phyloP scores from a whole-genome alignment of 768 basidiomycete species.

The Udeniomyces megalosporus region DNA sequence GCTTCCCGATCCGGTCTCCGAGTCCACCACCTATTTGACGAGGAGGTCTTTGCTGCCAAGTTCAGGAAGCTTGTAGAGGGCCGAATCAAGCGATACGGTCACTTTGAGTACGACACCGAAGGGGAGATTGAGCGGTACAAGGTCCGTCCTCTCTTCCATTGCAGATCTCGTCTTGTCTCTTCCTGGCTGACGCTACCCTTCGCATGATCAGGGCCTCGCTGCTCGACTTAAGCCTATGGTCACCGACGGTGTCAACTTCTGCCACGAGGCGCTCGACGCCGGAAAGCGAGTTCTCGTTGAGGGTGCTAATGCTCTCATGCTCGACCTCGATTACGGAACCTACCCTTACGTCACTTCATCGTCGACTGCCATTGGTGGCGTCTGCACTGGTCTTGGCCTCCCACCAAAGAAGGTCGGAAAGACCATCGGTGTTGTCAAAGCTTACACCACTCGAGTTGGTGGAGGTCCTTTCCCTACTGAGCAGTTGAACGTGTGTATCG shows the following conservation, averaged over 20 bases:
- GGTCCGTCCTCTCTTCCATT: constrained; percentile 33
- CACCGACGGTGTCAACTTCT: constrained; percentile 66
- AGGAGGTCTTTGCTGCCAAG: constrained; percentile 62
- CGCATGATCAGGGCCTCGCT: constrained; percentile 72
- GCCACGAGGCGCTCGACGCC: constrained; percentile 59
- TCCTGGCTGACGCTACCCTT: neutral
- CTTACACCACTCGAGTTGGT: constrained; percentile 97
- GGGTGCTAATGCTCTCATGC: constrained; percentile 96
- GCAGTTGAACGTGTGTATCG: constrained; percentile 59
- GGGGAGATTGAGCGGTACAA: constrained; percentile 87
- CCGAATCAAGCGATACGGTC: constrained; percentile 90
- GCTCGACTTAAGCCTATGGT: constrained; percentile 73
- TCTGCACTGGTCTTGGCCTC: constrained; percentile 93
- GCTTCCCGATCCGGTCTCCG: constrained; percentile 90
- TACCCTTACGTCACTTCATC: constrained; percentile 97
- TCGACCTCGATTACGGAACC: constrained; percentile 93
- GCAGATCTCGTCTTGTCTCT: neutral
- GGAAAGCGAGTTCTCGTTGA: constrained; percentile 80
- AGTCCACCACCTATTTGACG: constrained; percentile 87
- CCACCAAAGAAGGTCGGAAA: constrained; percentile 78
- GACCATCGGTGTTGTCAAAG: constrained; percentile 85
- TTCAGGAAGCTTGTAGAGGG: constrained; percentile 94
- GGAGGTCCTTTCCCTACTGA: constrained; percentile 97
- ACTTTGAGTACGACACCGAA: constrained; percentile 97
- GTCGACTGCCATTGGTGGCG: constrained; percentile 81